phyloP scores from a whole-genome alignment of 495 filamentous ascomycete species.

The Penicillium paxilli region DNA sequence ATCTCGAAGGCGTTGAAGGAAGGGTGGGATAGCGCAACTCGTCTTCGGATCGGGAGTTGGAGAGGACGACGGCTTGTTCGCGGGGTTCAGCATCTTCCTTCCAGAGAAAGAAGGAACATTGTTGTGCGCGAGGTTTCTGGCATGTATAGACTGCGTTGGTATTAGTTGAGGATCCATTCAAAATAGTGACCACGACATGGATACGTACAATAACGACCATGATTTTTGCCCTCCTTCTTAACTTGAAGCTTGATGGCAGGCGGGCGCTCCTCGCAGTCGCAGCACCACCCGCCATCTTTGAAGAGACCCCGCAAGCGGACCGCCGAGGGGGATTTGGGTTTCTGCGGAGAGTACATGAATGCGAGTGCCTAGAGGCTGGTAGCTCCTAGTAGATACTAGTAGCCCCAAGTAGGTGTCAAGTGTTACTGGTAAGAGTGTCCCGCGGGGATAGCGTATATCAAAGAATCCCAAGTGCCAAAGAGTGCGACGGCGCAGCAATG shows the following conservation, averaged over 20 bases:
- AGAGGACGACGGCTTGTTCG: conserved; percentile 51
- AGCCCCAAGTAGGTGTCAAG: not conserved
- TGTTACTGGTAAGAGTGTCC: not conserved
- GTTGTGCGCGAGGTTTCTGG: conserved; percentile 46
- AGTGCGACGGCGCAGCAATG: not conserved
- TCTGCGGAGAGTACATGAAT: not conserved
- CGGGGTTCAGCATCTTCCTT: conserved; percentile 58
- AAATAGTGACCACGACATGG: too few species aligned
- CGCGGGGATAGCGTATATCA: not conserved
- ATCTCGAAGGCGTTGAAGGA: conserved; percentile 24
- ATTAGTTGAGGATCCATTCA: too few species aligned
- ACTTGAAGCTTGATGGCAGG: conserved; percentile 60
- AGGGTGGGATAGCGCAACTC: conserved; percentile 15
- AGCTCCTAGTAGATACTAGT: not conserved
- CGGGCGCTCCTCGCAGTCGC: conserved; percentile 65
- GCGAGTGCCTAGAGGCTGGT: not conserved
- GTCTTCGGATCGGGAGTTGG: conserved; percentile 49
- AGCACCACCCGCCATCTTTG: conserved; percentile 57
- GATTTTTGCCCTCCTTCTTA: conserved; percentile 66
- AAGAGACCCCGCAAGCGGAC: conserved; percentile 25
- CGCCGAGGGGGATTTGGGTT: not conserved
- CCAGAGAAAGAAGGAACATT: conserved; percentile 75
- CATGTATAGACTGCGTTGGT: conserved; percentile 60
- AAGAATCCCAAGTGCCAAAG: too few species aligned
- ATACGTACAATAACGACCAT: conserved; percentile 56